Base-by-base conservation (phyloP, 352 stramenopile genomes). In the Peronosclerospora sorghi region DNA sequence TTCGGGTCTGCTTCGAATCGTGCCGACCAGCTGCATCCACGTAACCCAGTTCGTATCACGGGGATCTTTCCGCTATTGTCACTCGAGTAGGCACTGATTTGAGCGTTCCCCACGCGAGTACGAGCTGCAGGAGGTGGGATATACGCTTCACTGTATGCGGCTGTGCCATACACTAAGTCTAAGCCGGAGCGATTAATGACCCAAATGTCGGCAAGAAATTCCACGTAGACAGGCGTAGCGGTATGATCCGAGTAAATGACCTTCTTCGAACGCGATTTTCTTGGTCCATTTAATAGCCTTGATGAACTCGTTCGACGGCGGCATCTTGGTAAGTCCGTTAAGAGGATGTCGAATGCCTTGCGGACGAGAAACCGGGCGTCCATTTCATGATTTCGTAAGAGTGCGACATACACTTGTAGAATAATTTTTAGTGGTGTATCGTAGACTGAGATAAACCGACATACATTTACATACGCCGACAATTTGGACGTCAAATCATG, bases 251-350 rank as follows among this genome's bases (percentile, higher is more conserved):
- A 97, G 65, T 13, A 91, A 87, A 52, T 98, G 95, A 5, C 82
- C 86, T 79, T 98, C 96, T 72, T 99, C 95, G 47, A 96, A 96
- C 48, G 97, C 93, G 26, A 99, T 90, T 58, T 98, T 97, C 52
- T 96, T 96, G 7, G 95, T 98, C 75, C 88, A 98, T 47, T 98
- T 97, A 48, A 98, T 95, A 2, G 84, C 81, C 56, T 95, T 96
- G 54, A 97, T 92, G 29, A 98, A 95, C 41, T 98, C 94, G 40
- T 95, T 73, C 2, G 78, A 76, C 13, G 76, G 68, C 7, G 99
- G 8, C 90, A 77, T 19, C 65, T 86, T 27, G 74, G 78, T 3
- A 99, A 64, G 13, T 83, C 77, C 18, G 96, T 95, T 4, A 98
- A 59, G 19, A 99, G 62, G 38, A 98, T 92, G 48, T 98, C 87